Evolutionary conservation across 192 early-diverging fungal species (phyloP), one percentile per base, ranked within the genome.

Genomic region (Pilobolus umbonatus): DNA sequence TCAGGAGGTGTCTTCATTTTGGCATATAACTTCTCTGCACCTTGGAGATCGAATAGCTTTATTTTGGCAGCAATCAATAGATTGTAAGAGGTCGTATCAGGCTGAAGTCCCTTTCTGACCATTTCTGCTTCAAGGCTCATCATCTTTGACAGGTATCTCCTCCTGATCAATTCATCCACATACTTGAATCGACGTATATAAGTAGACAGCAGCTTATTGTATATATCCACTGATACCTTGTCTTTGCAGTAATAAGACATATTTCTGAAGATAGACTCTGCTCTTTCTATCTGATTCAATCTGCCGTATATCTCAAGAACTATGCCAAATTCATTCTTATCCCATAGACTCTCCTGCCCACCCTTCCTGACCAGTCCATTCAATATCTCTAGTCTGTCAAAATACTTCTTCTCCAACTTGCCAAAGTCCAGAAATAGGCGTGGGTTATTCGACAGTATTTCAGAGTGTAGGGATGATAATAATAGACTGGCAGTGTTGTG

Each of bases 211-310:
- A 65, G 12, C 19, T 19, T 32, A 21, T 65, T 65, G 39, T 44
- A 49, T 6, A 19, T 22, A 21, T 56, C 62, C 17, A 46, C 26
- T 6, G 55, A 43, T 2, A 25, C 43, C 36, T 21, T 29, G 10
- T 24, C 38, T n/a, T 45, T 42, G 21, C 50, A 54, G 30, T 62
- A 62, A 26, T 34, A 14, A 2, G 36, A n/a, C 4, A 34, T 25
- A 38, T 57, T 49, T 15, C 62, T 39, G 29, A 57, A 56, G 7
- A 64, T 48, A 17, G 55, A 28, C 29, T 64, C 62, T 39, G 35
- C 55, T 21, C 46, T 19, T 12, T 49, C 24, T 7, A 56, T 3
- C 15, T 25, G 47, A 43, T 52, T 29, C 0, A 64, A 35, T 6
- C 24, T 26, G 0, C 62, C 62, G 19, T 57, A 57, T 7, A 51